Percentiles rank a stretch among this genome's conserved stretches.
Evolutionary conservation across 1,139 yeast genomes (phyloP).

Genomic region (Kodamaea alishanica): DNA sequence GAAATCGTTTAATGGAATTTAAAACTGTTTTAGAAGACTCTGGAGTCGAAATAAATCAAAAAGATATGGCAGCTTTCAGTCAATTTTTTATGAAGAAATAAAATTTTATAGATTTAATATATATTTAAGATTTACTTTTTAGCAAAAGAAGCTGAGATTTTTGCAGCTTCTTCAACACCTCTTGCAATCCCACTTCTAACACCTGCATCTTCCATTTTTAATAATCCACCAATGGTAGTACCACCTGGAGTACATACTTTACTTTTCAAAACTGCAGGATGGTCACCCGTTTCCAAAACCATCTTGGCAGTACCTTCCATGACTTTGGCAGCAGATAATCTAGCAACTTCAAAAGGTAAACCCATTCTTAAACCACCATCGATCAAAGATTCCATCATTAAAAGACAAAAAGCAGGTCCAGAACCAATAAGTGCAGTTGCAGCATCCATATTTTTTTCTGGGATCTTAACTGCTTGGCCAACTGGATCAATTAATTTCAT

Average conservation of each 20-base stretch:
- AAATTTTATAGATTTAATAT: background rate
- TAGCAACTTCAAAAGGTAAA: slow-evolving; percentile 78
- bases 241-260: slow-evolving; percentile 98
- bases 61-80: slow-evolving; percentile 33
- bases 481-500: slow-evolving; percentile 59
- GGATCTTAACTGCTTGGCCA: slow-evolving; percentile 68
- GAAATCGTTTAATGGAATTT: slow-evolving; percentile 27
- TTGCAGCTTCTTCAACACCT: slow-evolving; percentile 88
- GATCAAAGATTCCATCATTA: slow-evolving; percentile 86
- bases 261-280: slow-evolving; percentile 87
- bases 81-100: slow-evolving; percentile 12
- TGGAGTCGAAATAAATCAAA: slow-evolving; percentile 30
- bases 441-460: slow-evolving; percentile 93
- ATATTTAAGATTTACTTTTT: slow-evolving; percentile 42
- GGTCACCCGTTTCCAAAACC: slow-evolving; percentile 79
- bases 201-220: slow-evolving; percentile 88
- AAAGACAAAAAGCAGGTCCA: slow-evolving; percentile 91
- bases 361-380: slow-evolving; percentile 98
- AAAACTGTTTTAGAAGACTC: slow-evolving; percentile 32
- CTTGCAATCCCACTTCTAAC: slow-evolving; percentile 83
- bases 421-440: slow-evolving; percentile 95
- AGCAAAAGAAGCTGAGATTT: slow-evolving; percentile 75
- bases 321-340: slow-evolving; percentile 90
- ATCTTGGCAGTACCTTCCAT: slow-evolving; percentile 95
- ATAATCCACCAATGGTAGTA: slow-evolving; percentile 92